These are phyloP conservation scores for Aspergillus chevalieri DNA, from an alignment of 2,329 filamentous ascomycete species.

Conservation along the genomic window DNA sequence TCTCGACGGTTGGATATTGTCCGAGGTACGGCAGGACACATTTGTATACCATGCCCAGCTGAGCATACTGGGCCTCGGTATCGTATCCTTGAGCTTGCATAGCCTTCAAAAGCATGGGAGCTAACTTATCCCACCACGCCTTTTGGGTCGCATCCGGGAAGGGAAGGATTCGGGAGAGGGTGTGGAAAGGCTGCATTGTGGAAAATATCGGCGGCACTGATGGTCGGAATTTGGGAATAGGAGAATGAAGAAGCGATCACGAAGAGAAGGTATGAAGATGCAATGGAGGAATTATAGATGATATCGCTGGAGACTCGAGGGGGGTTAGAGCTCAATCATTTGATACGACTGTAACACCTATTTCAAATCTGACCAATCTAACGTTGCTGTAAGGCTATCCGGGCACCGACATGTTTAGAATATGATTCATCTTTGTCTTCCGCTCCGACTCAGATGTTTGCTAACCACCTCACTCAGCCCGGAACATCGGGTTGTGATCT, in stretches of 20 bases:
- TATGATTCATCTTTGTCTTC: no score
- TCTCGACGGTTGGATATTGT: conserved; percentile 4
- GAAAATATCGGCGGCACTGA: not conserved
- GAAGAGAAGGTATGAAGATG: not conserved
- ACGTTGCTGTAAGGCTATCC: no score
- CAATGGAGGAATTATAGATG: not conserved
- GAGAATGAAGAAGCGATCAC: no score
- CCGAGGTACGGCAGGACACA: conserved; percentile 14
- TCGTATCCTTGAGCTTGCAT: conserved; percentile 11
- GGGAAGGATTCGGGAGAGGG: not conserved
- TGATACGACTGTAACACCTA: not conserved
- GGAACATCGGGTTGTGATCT: no score
- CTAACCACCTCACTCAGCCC: no score
- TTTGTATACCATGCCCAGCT: conserved; percentile 10
- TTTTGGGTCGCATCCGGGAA: conserved; percentile 7
- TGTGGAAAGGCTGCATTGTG: not conserved
- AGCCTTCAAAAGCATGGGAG: conserved; percentile 11
- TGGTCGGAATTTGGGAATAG: no score
- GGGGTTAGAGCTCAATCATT: no score
- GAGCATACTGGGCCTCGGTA: conserved; percentile 11
- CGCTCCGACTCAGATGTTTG: no score
- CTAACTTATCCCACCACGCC: conserved; percentile 18
- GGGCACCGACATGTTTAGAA: no score
- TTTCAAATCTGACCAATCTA: not conserved
- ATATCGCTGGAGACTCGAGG: not conserved